These are phyloP conservation scores for Musa schizocarpa DNA, from an alignment of 176 grass and related monocot genomes.

Conservation along the genomic window DNA sequence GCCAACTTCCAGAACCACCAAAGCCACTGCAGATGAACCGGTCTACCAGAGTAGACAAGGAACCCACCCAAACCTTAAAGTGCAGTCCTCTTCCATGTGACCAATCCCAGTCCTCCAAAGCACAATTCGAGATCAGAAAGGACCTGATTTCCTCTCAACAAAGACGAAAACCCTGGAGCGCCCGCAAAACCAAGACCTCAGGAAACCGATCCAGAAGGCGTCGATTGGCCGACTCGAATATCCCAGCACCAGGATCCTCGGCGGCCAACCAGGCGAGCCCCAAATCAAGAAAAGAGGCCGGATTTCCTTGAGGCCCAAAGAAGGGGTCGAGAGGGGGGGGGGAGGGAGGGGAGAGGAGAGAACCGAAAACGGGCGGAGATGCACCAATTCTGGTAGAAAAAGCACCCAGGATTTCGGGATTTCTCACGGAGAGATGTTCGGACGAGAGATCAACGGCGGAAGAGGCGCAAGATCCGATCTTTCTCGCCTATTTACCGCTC, in stretches of 20 bases:
- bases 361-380: background rate
- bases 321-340: background rate
- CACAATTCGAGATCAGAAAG: background rate
- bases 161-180: background rate
- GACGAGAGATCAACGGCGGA: background rate
- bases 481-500: background rate
- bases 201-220: background rate
- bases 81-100: conserved; percentile 16
- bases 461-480: background rate
- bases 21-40: background rate
- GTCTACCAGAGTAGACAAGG: background rate
- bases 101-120: background rate
- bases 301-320: background rate
- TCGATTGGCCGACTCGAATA: background rate
- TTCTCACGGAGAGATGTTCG: background rate
- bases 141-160: background rate
- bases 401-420: background rate
- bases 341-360: background rate
- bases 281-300: background rate
- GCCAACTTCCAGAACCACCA: background rate
- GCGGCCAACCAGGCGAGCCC: background rate
- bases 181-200: background rate
- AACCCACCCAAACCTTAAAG: background rate
- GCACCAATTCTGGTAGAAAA: background rate
- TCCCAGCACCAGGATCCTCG: background rate